Base-by-base conservation (phyloP, 208 protist genomes). In the Trypanosoma mega region DNA sequence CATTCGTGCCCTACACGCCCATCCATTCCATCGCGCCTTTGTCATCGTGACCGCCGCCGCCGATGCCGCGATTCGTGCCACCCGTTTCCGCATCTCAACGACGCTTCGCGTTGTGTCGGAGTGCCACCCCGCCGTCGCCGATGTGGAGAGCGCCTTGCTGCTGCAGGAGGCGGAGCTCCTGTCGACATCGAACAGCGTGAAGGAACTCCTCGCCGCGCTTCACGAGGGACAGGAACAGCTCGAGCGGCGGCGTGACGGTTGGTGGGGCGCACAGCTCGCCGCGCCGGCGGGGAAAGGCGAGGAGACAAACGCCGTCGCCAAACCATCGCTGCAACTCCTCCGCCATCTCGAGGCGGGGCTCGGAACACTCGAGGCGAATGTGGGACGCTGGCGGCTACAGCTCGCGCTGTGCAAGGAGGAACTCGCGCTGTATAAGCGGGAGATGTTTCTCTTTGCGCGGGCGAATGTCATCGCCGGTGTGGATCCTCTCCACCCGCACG, bases 341-440 rank as follows among this genome's bases (percentile, higher is more conserved):
- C 9, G 54, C 18, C 69, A 75, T 44, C 37, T 65, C 16, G 63
- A 71, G n/a, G 54, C 72, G 23, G 63, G 62, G 1, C 49, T 92
- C n/a, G 47, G 52, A 20, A 63, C 69, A 23, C 54, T 86, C 12
- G 68, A 78, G 39, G 54, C 47, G 12, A 54, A 30, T 1, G 66
- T 89, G 11, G 72, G 76, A 31, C 46, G 61, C 0, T 68, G 64
- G 18, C 72, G 84, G 0, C 60, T 92, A 31, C 57, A 56, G 3
- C 63, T 95, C 20, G 64, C 77, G 8, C 71, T 95, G 3, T 88
- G 85, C 44, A 93, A 92, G 60, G 85, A 92, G 49, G 85, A 95
- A 37, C 31, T 95, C 11, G 80, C 77, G 3, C 56, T 92, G 3
- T 95, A 84, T 68, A 89, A 87, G 56, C 67, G 51, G 2, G 78